Base-by-base conservation (phyloP, 2,329 filamentous ascomycete species). In the Arthrobotrys megalospora region DNA sequence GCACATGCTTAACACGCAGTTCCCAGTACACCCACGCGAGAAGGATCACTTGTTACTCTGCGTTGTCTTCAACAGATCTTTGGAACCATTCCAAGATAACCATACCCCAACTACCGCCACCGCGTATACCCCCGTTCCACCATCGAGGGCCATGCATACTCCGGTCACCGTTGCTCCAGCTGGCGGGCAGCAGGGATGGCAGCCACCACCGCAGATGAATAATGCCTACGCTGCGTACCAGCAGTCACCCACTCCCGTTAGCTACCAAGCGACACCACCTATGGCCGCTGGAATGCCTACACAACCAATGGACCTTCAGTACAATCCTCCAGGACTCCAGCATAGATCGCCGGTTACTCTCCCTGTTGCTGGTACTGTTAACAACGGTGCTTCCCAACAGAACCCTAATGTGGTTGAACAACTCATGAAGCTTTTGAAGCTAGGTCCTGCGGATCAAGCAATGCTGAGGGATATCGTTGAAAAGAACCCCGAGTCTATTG, bases 1-100 rank as follows among this genome's bases (percentile, higher is more conserved):
- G 0, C 92, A 79, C 45, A 72, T 79, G 68, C 53, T 72, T 12
- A 67, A 79, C 47, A 72, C 69, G 28, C 68, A 79, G n/a, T 79
- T 79, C 21, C 76, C 67, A 12, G 34, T 14, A 10, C 62, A 72
- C 28, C 76, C 76, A 21, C 36, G 76, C 16, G 76, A 79, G n/a
- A 68, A 69, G 68, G 64, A 79, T 60, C 45, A 52, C 7, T 32
- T 79, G 34, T 50, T 79, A 14, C 63, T 79, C 3, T 79, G 76
- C 19, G 69, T 79, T 21, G 76, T 79, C 0, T 79, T 79, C 53
- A 73, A 72, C 21, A 32, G 73, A 11, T 62, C 73, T 5, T 32
- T 77, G 19, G 76, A 79, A 19, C 68, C 67, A 10, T 73, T 79
- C 38, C 53, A 62, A 24, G 76, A 79, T 12, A 69, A 58, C 34